Base-by-base conservation (phyloP, 2,329 filamentous ascomycete genomes). In the Fusarium sulawesiense region DNA sequence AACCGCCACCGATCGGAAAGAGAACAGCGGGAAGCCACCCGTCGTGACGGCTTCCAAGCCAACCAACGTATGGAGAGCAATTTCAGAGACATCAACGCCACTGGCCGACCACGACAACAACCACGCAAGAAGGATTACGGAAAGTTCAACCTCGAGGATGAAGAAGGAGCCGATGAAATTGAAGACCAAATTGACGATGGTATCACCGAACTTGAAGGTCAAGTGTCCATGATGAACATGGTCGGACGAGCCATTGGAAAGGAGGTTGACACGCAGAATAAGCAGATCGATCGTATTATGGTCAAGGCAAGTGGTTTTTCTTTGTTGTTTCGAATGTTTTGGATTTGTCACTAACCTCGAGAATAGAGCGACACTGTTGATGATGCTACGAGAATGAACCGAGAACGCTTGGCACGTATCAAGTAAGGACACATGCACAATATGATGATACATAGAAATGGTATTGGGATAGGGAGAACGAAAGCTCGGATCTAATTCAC, bases 141-240 rank as follows among this genome's bases (percentile, higher is more conserved):
- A 50, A 94, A 93, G 78, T 96, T 92, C 74, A 90, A 92, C 71
- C 91, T 96, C 69, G 92, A 94, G 74, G 91, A 93, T 64, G 90
- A 89, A 62, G 90, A 91, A 50, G 80, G 78, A 25, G 80, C 80
- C 18, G 79, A 82, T 54, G 85, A 86, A 57, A 72, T 82, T 6
- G 84, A 82, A 70, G 81, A 81, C 41, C 78, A 82, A 67, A 90
- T 93, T 82, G 89, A 93, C 21, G 78, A 79, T 18, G 81, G 81
- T 25, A 78, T 86, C 66, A 88, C 88, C 65, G 89, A 92, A 76
- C 91, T 96, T 64, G 88, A 92, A 66, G 81, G 84, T 57, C 91
- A 91, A 72, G 91, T 92, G 13, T 86, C 86, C 62, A 87, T 91
- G 70, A 83, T 97, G 77, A 94, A 97, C 75, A 83, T 86, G 68